Evolutionary conservation across 2,329 filamentous ascomycete genomes (phyloP).

Genomic region (Aureobasidium subglaciale): DNA sequence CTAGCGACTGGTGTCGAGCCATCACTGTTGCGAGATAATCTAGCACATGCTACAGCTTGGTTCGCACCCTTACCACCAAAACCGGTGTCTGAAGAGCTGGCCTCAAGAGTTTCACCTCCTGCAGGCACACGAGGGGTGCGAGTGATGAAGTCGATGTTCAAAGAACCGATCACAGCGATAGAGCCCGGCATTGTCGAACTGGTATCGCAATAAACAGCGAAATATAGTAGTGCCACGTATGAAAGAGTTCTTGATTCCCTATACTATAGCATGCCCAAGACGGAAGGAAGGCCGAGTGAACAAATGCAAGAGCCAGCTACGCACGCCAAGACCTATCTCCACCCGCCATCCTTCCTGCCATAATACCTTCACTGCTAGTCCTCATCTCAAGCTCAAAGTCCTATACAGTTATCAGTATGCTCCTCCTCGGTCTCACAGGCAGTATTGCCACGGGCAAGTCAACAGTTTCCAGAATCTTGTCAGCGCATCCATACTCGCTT

Average conservation of each 20-base stretch:
- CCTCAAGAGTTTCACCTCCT: constrained; percentile 81
- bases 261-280: not conserved
- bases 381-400: not conserved
- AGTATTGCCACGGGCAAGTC: constrained; percentile 98
- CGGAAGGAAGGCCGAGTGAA: constrained; percentile 8
- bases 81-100: constrained; percentile 68
- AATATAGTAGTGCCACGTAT: not conserved
- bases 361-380: not conserved
- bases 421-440: constrained; percentile 91
- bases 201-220: too few species aligned
- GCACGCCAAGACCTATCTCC: not conserved
- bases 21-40: constrained; percentile 46
- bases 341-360: not conserved
- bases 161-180: constrained; percentile 82
- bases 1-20: constrained; percentile 14
- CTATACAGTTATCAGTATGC: constrained; percentile 49
- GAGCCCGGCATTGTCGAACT: not conserved
- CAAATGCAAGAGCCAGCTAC: not conserved
- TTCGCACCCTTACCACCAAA: constrained; percentile 94
- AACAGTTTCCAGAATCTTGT: constrained; percentile 80
- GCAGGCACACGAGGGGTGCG: constrained; percentile 75
- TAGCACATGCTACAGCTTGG: constrained; percentile 82
- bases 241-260: not conserved
- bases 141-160: constrained; percentile 91
- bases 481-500: constrained; percentile 71